Percentiles rank a stretch among this genome's conserved stretches.
Conservation (phyloP, 257 asterid genomes). For the Solanum ossicruentum region DNA sequence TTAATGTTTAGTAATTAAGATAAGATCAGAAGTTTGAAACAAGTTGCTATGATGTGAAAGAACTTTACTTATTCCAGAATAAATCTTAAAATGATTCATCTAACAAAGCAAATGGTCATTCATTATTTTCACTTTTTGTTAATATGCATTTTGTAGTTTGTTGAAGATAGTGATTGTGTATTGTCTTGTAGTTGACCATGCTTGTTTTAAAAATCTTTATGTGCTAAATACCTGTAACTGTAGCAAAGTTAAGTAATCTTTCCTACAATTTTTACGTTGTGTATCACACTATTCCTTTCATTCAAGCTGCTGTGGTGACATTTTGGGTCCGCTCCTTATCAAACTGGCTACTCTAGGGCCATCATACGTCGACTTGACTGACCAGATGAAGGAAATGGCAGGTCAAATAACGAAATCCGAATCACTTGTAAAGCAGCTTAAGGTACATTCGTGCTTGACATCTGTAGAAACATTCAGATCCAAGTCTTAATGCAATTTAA, state of each 20-base stretch:
- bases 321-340: constrained; percentile 32
- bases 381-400: constrained; percentile 35
- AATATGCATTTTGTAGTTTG: neutral
- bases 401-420: constrained; percentile 45
- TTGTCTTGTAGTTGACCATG: neutral
- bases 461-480: neutral
- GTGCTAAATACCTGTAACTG: neutral
- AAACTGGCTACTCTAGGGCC: constrained; percentile 25
- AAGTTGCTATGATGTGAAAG: neutral
- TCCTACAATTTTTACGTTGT: neutral
- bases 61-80: neutral
- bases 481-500: neutral
- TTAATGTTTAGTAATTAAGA: neutral
- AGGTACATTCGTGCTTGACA: constrained; percentile 31
- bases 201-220: neutral
- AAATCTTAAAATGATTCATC: neutral
- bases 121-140: neutral
- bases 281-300: neutral
- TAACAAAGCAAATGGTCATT: neutral
- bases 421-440: constrained; percentile 43
- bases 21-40: neutral
- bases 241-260: neutral
- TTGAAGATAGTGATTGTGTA: neutral
- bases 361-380: constrained; percentile 32
- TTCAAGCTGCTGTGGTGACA: constrained; percentile 37